Base-by-base conservation (phyloP, 495 filamentous ascomycete genomes). In the Tuber calosporum region DNA sequence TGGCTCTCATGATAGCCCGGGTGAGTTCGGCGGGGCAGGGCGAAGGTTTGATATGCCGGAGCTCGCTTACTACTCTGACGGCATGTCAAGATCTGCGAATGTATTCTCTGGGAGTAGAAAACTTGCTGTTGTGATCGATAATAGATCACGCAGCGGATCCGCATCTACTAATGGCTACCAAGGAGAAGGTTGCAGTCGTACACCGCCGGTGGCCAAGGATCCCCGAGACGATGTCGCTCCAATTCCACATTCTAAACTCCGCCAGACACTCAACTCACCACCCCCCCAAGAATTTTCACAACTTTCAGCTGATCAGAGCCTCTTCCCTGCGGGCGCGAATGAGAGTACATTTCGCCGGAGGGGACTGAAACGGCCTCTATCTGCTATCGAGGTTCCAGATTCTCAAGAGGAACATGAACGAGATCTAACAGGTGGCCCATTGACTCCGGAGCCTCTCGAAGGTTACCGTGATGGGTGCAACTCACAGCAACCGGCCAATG, bases 121-220 rank as follows among this genome's bases (percentile, higher is more conserved):
- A 40, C 67, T 78, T 78, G 76, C 76, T n/a, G 76, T 78, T 26
- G 75, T 78, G 62, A 78, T 78, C 22, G 75, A 73, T 22, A 77
- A 73, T 42, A 75, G 69, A 41, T 74, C 75, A 9, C 75, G 76
- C 39, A 77, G 75, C n/a, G 62, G 67, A 34, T 78, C 76, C 41
- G 68, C 58, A 36, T 77, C 75, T 45, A 70, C 75, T 37, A 77
- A 71, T 67, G 68, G 38, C 68, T 73, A 67, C 69, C 72, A 45
- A 36, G 53, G 39, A 8, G 30, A 73, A 42, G n/a, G 62, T 68
- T 67, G 48, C 22, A 34, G 17, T n/a, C 70, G 68, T 67, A 68
- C 43, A 7, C 66, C 70, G 40, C 68, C 67, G 36, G 72, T 73
- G 41, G n/a, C 45, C 17, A 73, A 79, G 45, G 71, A 67, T 48